Conservation (phyloP, 176 grass and related monocot genomes). For the Zea luxurians region DNA sequence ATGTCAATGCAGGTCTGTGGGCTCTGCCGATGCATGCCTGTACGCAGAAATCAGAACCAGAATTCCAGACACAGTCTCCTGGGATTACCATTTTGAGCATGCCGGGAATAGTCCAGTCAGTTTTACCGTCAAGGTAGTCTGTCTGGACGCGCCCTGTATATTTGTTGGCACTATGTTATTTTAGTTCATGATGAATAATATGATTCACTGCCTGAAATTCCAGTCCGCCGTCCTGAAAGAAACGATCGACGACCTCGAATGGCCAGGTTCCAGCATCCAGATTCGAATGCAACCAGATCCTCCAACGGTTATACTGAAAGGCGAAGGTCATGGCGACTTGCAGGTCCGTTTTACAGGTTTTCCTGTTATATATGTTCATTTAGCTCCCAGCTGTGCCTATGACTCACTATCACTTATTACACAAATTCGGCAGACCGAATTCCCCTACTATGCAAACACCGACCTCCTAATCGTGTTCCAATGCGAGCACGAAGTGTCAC, state of each 20-base stretch:
- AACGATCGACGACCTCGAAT: slow-evolving; percentile 89
- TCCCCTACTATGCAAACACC: slow-evolving; percentile 73
- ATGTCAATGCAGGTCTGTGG: slow-evolving; percentile 58
- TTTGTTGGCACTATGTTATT: slow-evolving; percentile 7
- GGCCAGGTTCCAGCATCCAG: slow-evolving; percentile 85
- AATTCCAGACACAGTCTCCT: slow-evolving; percentile 85
- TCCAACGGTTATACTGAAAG: slow-evolving; percentile 67
- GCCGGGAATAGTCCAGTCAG: slow-evolving; percentile 65
- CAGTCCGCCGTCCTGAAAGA: slow-evolving; percentile 86
- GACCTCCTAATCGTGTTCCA: slow-evolving; percentile 82
- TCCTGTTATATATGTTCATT: not conserved
- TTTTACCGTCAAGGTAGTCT: slow-evolving; percentile 73
- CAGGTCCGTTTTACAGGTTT: slow-evolving; percentile 52
- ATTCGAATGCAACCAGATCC: slow-evolving; percentile 70
- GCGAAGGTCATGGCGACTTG: slow-evolving; percentile 92
- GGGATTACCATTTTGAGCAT: slow-evolving; percentile 88
- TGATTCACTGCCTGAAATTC: slow-evolving; percentile 33
- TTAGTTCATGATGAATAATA: not conserved
- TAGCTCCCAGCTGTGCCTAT: not conserved
- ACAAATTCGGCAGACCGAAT: slow-evolving; percentile 58
- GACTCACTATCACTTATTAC: slow-evolving; percentile 13
- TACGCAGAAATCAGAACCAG: slow-evolving; percentile 98
- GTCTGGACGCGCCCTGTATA: slow-evolving; percentile 4
- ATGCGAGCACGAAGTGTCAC: slow-evolving; percentile 66
- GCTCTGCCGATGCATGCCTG: slow-evolving; percentile 70